Conservation (phyloP, 768 basidiomycete species). For the Phaffia australis region DNA sequence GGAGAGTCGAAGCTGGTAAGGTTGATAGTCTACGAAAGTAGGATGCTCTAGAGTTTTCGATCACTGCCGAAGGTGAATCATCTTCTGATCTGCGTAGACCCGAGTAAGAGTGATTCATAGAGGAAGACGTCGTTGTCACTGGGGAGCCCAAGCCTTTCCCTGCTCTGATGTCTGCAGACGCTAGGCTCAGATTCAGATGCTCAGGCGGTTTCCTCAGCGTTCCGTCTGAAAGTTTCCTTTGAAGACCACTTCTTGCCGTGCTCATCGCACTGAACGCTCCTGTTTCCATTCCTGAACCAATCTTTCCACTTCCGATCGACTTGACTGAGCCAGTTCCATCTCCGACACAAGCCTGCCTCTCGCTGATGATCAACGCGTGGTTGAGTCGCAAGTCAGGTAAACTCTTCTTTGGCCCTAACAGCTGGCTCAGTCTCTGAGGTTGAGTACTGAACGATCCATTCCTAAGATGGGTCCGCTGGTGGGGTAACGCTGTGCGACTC, state of each 20-base stretch:
- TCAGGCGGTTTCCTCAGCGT: constrained; percentile 9
- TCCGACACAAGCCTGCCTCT: constrained; percentile 28
- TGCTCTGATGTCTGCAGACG: too few species aligned
- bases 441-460: constrained; percentile 19
- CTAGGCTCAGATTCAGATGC: background rate
- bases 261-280: background rate
- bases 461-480: background rate
- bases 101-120: background rate
- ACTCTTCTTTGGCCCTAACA: constrained; percentile 56
- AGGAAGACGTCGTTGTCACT: background rate
- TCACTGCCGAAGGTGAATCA: constrained; percentile 30
- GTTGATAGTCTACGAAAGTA: constrained; percentile 90
- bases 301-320: constrained; percentile 27
- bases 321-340: constrained; percentile 26
- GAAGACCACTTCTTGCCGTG: background rate
- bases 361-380: constrained; percentile 39
- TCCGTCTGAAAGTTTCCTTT: background rate
- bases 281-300: constrained; percentile 15
- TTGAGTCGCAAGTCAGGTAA: constrained; percentile 65
- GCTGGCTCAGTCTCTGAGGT: constrained; percentile 11
- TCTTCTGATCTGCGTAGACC: background rate
- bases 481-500: background rate
- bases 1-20: constrained; percentile 51
- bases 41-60: constrained; percentile 72
- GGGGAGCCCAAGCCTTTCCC: background rate